Conservation (phyloP, 805 yeast genomes). For the Candida namnaoensis region DNA sequence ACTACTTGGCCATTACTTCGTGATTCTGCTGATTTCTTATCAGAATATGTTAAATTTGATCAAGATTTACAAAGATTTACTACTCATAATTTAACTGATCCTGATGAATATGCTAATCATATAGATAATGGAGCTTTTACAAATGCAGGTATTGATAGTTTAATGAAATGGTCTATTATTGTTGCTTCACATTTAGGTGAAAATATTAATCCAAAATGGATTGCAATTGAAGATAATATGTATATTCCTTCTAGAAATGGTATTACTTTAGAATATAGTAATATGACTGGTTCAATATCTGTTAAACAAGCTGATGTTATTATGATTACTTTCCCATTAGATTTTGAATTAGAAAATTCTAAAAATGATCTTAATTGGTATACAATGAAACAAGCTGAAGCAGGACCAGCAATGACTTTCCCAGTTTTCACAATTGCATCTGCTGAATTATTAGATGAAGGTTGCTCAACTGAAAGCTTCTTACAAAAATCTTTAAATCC, state of each 20-base stretch:
- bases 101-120: constrained; percentile 81
- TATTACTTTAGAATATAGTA: constrained; percentile 64
- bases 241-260: constrained; percentile 52
- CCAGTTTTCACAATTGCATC: constrained; percentile 77
- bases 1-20: constrained; percentile 60
- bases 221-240: constrained; percentile 45
- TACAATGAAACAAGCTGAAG: constrained; percentile 60
- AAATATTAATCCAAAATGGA: constrained; percentile 33
- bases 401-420: constrained; percentile 88
- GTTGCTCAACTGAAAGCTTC: constrained; percentile 74
- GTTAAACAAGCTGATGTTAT: constrained; percentile 84
- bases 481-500: constrained; percentile 63
- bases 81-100: constrained; percentile 71
- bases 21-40: constrained; percentile 64
- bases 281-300: constrained; percentile 63
- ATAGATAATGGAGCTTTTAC: constrained; percentile 80
- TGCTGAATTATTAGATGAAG: constrained; percentile 46
- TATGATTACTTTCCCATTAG: constrained; percentile 61
- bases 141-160: constrained; percentile 63
- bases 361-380: constrained; percentile 50
- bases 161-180: constrained; percentile 53
- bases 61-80: constrained; percentile 38
- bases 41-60: constrained; percentile 49
- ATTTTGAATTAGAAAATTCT: constrained; percentile 34
- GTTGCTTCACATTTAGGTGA: constrained; percentile 45